Conservation (phyloP, 176 grass and related monocot genomes). For the Oryza meyeriana region DNA sequence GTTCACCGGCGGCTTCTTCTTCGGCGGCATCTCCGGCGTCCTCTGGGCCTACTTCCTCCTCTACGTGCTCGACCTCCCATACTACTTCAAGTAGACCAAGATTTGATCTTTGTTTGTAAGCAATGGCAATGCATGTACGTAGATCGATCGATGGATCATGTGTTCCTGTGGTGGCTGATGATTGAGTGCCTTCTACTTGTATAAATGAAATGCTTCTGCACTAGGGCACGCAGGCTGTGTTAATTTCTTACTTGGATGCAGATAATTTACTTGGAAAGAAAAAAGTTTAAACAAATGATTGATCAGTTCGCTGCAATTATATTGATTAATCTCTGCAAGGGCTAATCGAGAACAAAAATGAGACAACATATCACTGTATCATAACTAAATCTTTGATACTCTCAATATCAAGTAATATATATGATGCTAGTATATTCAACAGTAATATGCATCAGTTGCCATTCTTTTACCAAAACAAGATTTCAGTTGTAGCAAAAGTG, state of each 20-base stretch:
- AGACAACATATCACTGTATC: no score
- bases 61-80: conserved; percentile 95
- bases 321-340: neutral
- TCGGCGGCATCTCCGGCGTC: conserved; percentile 83
- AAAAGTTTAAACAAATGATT: neutral
- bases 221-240: neutral
- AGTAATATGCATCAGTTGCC: no score
- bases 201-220: conserved; percentile 28
- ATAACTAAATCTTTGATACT: neutral
- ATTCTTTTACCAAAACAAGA: no score
- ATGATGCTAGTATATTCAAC: no score
- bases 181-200: neutral
- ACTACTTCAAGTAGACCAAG: conserved; percentile 84
- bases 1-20: conserved; percentile 94
- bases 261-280: neutral
- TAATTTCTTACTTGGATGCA: conserved; percentile 19
- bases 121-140: neutral
- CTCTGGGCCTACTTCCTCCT: conserved; percentile 94
- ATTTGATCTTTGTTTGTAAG: neutral
- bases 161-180: neutral
- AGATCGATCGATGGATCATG: neutral
- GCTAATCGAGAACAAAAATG: neutral
- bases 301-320: neutral
- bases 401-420: neutral
- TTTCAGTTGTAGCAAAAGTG: no score